phyloP scores from a whole-genome alignment of 2,329 filamentous ascomycete genomes.

The Alternaria brassicicola region DNA sequence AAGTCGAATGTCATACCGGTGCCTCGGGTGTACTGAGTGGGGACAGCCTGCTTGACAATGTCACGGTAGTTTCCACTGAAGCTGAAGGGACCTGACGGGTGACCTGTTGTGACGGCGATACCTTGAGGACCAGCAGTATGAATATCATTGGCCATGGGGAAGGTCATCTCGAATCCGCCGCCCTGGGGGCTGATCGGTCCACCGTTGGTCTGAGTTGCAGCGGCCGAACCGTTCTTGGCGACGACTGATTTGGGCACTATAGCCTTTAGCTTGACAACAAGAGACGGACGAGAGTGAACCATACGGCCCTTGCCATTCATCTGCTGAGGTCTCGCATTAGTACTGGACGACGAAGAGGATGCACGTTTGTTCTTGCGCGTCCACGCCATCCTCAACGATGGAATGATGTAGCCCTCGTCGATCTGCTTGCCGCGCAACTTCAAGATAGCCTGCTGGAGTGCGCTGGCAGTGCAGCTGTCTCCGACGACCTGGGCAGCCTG shows the following conservation, averaged over 20 bases:
- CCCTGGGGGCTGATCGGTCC: neutral
- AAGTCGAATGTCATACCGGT: neutral
- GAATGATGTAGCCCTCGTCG: constrained; percentile 29
- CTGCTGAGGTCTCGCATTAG: constrained; percentile 6
- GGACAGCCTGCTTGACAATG: neutral
- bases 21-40: neutral
- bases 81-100: neutral
- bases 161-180: neutral
- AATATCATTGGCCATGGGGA: neutral
- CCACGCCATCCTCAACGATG: constrained; percentile 33
- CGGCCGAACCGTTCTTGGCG: neutral
- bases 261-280: constrained; percentile 17
- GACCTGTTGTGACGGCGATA: neutral
- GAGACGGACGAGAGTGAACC: constrained; percentile 9
- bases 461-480: constrained; percentile 31
- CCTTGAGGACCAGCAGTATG: neutral
- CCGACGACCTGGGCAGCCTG: constrained; percentile 36
- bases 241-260: neutral
- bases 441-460: constrained; percentile 44
- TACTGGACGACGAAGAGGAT: constrained; percentile 3
- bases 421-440: constrained; percentile 35
- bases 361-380: constrained; percentile 22
- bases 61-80: neutral
- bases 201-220: neutral
- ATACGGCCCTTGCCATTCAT: constrained; percentile 4